These are phyloP conservation scores for Nitzschia sp. DNA, from an alignment of 108 stramenopile genomes.

Conservation along the genomic window DNA sequence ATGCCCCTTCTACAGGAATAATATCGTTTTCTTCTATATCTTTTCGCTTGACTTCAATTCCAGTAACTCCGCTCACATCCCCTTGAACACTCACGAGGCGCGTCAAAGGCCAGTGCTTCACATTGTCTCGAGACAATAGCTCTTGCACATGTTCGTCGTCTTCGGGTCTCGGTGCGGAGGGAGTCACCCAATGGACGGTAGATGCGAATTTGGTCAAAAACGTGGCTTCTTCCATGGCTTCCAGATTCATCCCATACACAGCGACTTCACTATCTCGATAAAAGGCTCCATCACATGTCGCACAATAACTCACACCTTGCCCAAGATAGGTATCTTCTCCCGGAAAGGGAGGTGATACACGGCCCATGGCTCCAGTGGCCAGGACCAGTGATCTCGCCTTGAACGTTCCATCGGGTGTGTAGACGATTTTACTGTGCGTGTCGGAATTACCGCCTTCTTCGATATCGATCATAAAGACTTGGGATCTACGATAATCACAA, in stretches of 20 bases:
- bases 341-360: conserved; percentile 47
- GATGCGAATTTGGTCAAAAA: conserved; percentile 65
- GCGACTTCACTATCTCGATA: conserved; percentile 73
- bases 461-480: conserved; percentile 39
- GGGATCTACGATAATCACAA: conserved; percentile 34
- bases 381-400: conserved; percentile 54
- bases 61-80: conserved; percentile 48
- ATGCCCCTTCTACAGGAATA: conserved; percentile 55
- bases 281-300: conserved; percentile 90
- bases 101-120: conserved; percentile 43
- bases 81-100: conserved; percentile 46
- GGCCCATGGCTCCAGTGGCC: conserved; percentile 86
- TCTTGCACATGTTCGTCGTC: conserved; percentile 31
- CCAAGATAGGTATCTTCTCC: conserved; percentile 81
- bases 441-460: conserved; percentile 10
- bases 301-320: conserved; percentile 87
- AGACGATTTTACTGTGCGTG: conserved; percentile 30
- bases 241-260: conserved; percentile 54
- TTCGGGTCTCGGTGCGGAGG: conserved; percentile 14
- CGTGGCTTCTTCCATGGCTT: conserved; percentile 74
- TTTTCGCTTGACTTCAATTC: conserved; percentile 30
- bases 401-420: conserved; percentile 31
- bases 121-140: conserved; percentile 32
- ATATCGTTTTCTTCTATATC: conserved; percentile 20
- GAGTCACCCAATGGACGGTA: conserved; percentile 63